Evolutionary conservation across 257 asterid genomes (phyloP).

Genomic region (Nicotiana noctiflora): DNA sequence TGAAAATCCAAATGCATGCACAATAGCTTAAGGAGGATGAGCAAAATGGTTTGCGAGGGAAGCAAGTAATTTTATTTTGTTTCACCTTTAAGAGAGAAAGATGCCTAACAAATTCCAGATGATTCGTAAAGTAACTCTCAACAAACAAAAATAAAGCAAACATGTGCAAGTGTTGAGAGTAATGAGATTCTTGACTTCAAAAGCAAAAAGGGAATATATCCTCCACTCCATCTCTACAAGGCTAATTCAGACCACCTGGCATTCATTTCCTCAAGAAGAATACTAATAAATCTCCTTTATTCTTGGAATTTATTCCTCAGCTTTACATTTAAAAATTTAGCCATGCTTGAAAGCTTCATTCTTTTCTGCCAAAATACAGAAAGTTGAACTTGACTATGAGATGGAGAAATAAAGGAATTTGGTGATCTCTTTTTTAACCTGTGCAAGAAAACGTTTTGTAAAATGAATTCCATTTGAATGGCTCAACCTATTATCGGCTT

Average conservation of each 20-base stretch:
- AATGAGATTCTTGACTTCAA: slow-evolving; percentile 46
- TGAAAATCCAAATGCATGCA: slow-evolving; percentile 88
- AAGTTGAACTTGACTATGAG: background rate
- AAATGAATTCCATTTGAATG: background rate
- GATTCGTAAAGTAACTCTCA: slow-evolving; percentile 7
- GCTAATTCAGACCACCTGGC: slow-evolving; percentile 17
- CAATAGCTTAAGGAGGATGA: slow-evolving; percentile 35
- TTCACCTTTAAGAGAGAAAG: slow-evolving; percentile 4
- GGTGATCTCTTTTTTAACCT: background rate
- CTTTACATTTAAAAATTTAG: background rate
- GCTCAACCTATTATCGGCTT: background rate
- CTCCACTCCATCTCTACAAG: slow-evolving; percentile 24
- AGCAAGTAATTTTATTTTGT: background rate
- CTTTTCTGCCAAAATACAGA: background rate
- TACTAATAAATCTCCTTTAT: slow-evolving; percentile 17
- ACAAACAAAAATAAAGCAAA: slow-evolving; percentile 16
- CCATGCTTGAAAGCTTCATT: background rate
- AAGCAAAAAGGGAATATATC: slow-evolving; percentile 34
- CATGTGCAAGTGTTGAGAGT: slow-evolving; percentile 23
- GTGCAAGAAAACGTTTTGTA: background rate
- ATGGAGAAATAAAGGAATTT: background rate
- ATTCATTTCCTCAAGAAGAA: slow-evolving; percentile 33
- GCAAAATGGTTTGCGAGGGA: slow-evolving; percentile 5
- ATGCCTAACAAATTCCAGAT: slow-evolving; percentile 10
- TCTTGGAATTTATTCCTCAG: slow-evolving; percentile 15